Conservation (phyloP, 352 stramenopile genomes). For the Phytopythium litorale region DNA sequence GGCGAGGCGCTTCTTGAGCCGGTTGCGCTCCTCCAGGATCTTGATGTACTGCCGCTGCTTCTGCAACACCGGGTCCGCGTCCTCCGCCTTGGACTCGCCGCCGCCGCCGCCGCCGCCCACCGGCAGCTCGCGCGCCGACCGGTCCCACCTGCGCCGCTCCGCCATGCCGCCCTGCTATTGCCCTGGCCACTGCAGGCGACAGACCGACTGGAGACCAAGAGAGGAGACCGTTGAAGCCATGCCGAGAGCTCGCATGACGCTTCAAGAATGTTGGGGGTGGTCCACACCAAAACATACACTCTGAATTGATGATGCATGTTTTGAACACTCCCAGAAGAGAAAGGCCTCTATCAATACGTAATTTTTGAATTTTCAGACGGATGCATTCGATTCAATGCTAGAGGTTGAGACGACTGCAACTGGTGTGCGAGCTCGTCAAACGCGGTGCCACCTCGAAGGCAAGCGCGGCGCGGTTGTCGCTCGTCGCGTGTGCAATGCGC, state of each 20-base stretch:
- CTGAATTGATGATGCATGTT: no score
- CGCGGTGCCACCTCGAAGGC: no score
- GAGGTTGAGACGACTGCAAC: no score
- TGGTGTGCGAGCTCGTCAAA: no score
- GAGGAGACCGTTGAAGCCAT: background rate
- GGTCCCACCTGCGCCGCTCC: conserved; percentile 31
- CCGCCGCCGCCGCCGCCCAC: background rate
- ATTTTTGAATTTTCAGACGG: no score
- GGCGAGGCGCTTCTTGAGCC: conserved; percentile 75
- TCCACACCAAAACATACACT: no score
- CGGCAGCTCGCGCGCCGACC: conserved; percentile 9
- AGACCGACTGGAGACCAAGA: background rate
- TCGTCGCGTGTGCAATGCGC: no score
- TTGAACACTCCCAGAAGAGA: no score
- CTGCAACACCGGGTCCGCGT: conserved; percentile 51
- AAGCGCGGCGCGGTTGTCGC: no score
- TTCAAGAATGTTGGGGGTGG: background rate
- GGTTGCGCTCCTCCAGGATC: conserved; percentile 80
- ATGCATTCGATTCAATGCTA: no score
- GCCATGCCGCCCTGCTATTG: conserved; percentile 10
- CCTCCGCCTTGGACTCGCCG: conserved; percentile 11
- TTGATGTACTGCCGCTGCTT: conserved; percentile 84
- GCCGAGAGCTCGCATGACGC: background rate
- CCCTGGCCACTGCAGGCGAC: background rate
- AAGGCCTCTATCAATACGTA: no score